Conservation (phyloP, 768 basidiomycete genomes). For the Agaricus sinodeliciosus region DNA sequence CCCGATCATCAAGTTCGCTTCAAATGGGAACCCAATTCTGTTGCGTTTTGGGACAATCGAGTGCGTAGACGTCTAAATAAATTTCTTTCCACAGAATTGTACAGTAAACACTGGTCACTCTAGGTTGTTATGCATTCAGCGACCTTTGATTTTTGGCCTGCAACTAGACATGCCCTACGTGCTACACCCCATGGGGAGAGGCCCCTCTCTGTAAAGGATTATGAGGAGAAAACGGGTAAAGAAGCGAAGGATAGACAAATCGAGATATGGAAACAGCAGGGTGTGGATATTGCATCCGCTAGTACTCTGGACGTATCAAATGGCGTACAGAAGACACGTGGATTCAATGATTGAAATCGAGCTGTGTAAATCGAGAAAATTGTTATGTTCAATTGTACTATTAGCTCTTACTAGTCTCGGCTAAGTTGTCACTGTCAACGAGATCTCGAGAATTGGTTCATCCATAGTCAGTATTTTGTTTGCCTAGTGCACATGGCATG, state of each 20-base stretch:
- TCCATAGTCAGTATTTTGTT: too few species aligned
- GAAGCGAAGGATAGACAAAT: conserved; percentile 66
- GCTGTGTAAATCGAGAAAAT: too few species aligned
- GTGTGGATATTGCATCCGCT: conserved; percentile 29
- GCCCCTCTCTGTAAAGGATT: conserved; percentile 70
- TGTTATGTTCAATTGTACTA: not conserved
- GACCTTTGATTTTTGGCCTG: conserved; percentile 79
- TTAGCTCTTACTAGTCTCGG: too few species aligned
- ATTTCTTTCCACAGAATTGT: not conserved
- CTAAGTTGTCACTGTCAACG: too few species aligned
- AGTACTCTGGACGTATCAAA: conserved; percentile 6
- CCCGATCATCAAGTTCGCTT: conserved; percentile 73
- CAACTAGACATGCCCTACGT: conserved; percentile 69
- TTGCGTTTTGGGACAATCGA: conserved; percentile 87
- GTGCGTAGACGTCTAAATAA: conserved; percentile 27
- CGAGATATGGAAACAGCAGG: conserved; percentile 67
- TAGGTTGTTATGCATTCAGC: conserved; percentile 73
- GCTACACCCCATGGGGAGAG: conserved; percentile 78
- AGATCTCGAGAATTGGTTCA: too few species aligned
- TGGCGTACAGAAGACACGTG: conserved; percentile 30
- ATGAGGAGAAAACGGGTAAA: conserved; percentile 57
- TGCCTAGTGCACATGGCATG: too few species aligned
- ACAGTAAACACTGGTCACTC: not conserved
- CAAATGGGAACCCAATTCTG: conserved; percentile 68
- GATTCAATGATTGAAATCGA: conserved; percentile 52